Conservation (phyloP, 805 yeast genomes). For the Tetrapisispora arboricola region DNA sequence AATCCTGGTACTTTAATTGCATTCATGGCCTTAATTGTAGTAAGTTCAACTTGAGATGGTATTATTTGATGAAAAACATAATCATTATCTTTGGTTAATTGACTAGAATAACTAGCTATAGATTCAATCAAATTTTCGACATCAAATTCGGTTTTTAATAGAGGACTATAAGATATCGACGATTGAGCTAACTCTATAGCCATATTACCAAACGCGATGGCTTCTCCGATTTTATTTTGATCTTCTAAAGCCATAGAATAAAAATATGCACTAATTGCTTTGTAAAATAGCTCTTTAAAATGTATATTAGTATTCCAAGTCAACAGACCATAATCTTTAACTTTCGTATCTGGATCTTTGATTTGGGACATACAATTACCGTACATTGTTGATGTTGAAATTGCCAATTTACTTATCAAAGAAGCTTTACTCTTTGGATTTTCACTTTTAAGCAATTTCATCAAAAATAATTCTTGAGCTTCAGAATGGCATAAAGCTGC, state of each 20-base stretch:
- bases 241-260: conserved; percentile 47
- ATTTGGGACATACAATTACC: conserved; percentile 40
- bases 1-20: conserved; percentile 63
- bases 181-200: conserved; percentile 35
- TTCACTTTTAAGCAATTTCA: conserved; percentile 41
- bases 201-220: conserved; percentile 52
- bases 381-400: conserved; percentile 48
- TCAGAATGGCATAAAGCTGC: conserved; percentile 66
- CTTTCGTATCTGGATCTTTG: conserved; percentile 28
- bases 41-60: conserved; percentile 41
- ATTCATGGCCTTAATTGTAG: conserved; percentile 38
- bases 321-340: conserved; percentile 30
- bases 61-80: conserved; percentile 73
- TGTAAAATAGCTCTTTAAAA: conserved; percentile 46
- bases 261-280: conserved; percentile 50
- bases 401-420: conserved; percentile 65
- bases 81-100: conserved; percentile 73
- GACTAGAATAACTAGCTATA: conserved; percentile 29
- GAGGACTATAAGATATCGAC: conserved; percentile 25
- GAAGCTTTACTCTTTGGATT: conserved; percentile 45
- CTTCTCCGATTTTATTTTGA: conserved; percentile 57
- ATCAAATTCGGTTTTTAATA: conserved; percentile 29
- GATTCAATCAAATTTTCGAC: conserved; percentile 25
- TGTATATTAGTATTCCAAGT: conserved; percentile 44
- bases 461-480: conserved; percentile 74